Evolutionary conservation across 345 rosid genomes (phyloP).

Genomic region (Arabidopsis arenosa): DNA sequence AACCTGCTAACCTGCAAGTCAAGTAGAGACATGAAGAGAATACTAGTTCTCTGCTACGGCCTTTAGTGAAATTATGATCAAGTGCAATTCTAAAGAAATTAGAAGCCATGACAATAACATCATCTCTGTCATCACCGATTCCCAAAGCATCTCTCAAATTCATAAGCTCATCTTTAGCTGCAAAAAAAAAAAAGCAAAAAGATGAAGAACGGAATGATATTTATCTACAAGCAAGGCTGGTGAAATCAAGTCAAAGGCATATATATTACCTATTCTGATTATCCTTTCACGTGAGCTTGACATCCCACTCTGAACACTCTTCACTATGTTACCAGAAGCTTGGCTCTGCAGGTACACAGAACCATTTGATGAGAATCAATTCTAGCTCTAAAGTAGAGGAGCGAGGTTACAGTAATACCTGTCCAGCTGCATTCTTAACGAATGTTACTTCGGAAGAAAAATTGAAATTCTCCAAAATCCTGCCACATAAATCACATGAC

Average conservation of each 20-base stretch:
- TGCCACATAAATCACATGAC: slow-evolving; percentile 31
- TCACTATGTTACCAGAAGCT: slow-evolving; percentile 58
- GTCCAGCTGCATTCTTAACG: slow-evolving; percentile 37
- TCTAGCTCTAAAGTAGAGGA: not conserved
- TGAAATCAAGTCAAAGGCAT: too few species aligned
- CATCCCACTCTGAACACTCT: slow-evolving; percentile 54
- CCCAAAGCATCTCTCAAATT: slow-evolving; percentile 57
- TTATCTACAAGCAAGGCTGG: too few species aligned
- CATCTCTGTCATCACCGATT: slow-evolving; percentile 67
- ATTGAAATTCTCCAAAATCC: slow-evolving; percentile 16
- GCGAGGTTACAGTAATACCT: slow-evolving; percentile 3
- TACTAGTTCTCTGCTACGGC: slow-evolving; percentile 85
- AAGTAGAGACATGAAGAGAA: slow-evolving; percentile 83
- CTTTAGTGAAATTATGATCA: slow-evolving; percentile 74
- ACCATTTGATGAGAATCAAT: not conserved
- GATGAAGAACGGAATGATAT: too few species aligned
- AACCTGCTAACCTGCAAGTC: slow-evolving; percentile 74
- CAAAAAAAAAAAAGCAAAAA: not conserved
- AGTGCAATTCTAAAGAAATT: slow-evolving; percentile 69
- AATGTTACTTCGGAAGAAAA: slow-evolving; percentile 19
- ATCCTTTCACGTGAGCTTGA: slow-evolving; percentile 60
- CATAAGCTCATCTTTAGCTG: slow-evolving; percentile 66
- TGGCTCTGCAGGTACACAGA: slow-evolving; percentile 51
- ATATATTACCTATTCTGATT: slow-evolving; percentile 33
- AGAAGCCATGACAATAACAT: slow-evolving; percentile 56